Conservation (phyloP, 2,329 filamentous ascomycete genomes). For the Moelleriella libera region DNA sequence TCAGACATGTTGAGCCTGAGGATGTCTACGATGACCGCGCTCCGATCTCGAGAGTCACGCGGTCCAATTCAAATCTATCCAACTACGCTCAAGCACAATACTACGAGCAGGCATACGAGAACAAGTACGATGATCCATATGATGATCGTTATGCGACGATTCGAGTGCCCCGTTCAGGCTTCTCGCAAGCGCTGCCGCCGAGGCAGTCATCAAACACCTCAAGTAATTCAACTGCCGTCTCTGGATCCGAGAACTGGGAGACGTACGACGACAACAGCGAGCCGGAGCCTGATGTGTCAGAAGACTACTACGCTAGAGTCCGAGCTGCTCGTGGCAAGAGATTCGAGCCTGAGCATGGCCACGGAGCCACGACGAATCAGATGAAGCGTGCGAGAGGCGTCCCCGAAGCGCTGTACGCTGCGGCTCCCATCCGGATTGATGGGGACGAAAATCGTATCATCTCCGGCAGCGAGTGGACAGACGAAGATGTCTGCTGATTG, state of each 20-base stretch:
- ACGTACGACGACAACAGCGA: slow-evolving; percentile 81
- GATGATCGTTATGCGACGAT: slow-evolving; percentile 20
- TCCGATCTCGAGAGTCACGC: slow-evolving; percentile 18
- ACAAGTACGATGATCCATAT: slow-evolving; percentile 11
- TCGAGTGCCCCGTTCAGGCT: slow-evolving; percentile 18
- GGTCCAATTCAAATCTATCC: slow-evolving; percentile 25
- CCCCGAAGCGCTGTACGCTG: slow-evolving; percentile 23
- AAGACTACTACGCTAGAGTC: slow-evolving; percentile 69
- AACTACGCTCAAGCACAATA: slow-evolving; percentile 16
- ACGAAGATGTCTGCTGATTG: slow-evolving; percentile 42
- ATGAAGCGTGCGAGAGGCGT: slow-evolving; percentile 41
- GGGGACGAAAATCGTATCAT: slow-evolving; percentile 46
- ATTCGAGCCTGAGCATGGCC: slow-evolving; percentile 33
- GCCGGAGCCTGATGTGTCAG: slow-evolving; percentile 59
- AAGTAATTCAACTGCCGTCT: slow-evolving; percentile 59
- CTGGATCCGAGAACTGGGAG: slow-evolving; percentile 94
- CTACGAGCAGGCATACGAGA: slow-evolving; percentile 23
- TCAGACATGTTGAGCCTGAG: slow-evolving; percentile 54
- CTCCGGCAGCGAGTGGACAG: slow-evolving; percentile 54
- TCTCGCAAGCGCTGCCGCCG: slow-evolving; percentile 28
- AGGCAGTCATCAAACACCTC: slow-evolving; percentile 55
- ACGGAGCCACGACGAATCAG: slow-evolving; percentile 26
- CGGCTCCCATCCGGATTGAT: slow-evolving; percentile 35
- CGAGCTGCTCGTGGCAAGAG: slow-evolving; percentile 55
- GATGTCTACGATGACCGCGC: slow-evolving; percentile 68